A percentile compares a stretch with the other conserved stretches of the same genome.
phyloP scores from a whole-genome alignment of 2,329 filamentous ascomycete genomes.

The Ceratocystis destructans region DNA sequence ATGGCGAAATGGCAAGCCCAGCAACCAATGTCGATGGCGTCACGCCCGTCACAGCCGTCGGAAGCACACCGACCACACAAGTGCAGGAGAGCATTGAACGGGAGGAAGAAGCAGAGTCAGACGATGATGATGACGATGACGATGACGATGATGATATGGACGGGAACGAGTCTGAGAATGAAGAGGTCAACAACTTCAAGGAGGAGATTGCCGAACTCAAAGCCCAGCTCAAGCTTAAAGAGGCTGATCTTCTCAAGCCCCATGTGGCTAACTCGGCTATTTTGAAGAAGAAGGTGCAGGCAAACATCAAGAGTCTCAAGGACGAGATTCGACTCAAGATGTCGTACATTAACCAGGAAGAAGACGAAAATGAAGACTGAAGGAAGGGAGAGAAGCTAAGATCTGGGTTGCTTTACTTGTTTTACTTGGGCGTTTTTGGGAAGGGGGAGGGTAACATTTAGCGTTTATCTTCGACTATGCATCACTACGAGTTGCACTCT shows the following conservation, averaged over 20 bases:
- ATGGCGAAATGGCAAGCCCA: slow-evolving; percentile 30
- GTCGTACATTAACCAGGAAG: slow-evolving; percentile 28
- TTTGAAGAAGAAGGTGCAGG: slow-evolving; percentile 36
- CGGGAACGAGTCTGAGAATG: slow-evolving; percentile 36
- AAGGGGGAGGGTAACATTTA: neutral
- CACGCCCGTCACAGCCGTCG: slow-evolving; percentile 33
- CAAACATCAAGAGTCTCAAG: slow-evolving; percentile 35
- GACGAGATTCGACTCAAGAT: slow-evolving; percentile 34
- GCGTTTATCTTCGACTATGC: neutral
- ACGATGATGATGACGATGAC: slow-evolving; percentile 35
- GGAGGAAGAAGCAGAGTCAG: slow-evolving; percentile 34
- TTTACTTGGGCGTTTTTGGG: slow-evolving; percentile 1
- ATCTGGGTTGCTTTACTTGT: slow-evolving; percentile 1
- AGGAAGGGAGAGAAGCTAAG: neutral
- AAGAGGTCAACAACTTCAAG: slow-evolving; percentile 41
- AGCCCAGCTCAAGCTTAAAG: slow-evolving; percentile 35
- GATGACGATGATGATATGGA: slow-evolving; percentile 39
- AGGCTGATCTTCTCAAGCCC: slow-evolving; percentile 31
- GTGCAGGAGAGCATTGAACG: slow-evolving; percentile 36
- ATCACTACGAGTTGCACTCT: neutral
- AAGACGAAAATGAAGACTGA: slow-evolving; percentile 16
- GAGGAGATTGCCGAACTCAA: slow-evolving; percentile 42
- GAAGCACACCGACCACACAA: slow-evolving; percentile 32
- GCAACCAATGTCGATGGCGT: slow-evolving; percentile 31
- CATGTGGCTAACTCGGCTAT: slow-evolving; percentile 32